Base-by-base conservation (phyloP, 2,329 filamentous ascomycete species). In the Ustulina deusta region DNA sequence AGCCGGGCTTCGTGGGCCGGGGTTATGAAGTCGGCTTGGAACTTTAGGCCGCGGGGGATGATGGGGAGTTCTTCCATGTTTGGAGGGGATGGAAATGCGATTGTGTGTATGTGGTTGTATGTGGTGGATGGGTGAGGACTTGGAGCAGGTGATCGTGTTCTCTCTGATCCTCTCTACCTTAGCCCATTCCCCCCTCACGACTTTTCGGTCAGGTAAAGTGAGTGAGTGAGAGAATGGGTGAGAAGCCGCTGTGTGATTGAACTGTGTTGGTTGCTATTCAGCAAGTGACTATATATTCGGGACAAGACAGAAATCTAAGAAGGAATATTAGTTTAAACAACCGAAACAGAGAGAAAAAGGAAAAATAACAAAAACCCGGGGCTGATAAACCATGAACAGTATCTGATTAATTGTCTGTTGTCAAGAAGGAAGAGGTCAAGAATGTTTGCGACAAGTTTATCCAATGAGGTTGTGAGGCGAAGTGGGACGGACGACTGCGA, bases 21-120 rank as follows among this genome's bases (percentile, higher is more conserved):
- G 0, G 78, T 79, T 73, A 87, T 80, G 71, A 86, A 87, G 68
- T 86, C 77, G 9, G 79, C 70, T 68, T 86, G 79, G 80, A 83
- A 82, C 29, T 80, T 74, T 6, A 84, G 72, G 4, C 83, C 83
- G 0, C 76, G 74, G 0, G 83, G 83, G 42, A 68, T 68, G 2
- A 74, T 56, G 34, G 61, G 66, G 15, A 71, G 63, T 44, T 72
- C 68, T 68, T 72, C 66, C 70, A 72, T 75, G 3, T 20, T 60
- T 15, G 4, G 48, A 3, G 15, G n/a, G 34, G 25, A n/a, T 27
- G 29, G n/a, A 11, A 17, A 44, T 49, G 29, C 17, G 22, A 13
- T 2, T 9, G 4, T 15, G 11, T n/a, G n/a, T 42, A 36, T 49
- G 29, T 22, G 6, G n/a, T 3, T 10, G 5, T 17, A 6, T 32